Percentiles rank a stretch among this genome's conserved stretches.
Evolutionary conservation across 2,329 filamentous ascomycete genomes (phyloP).

Genomic region (Pseudogymnoascus sp.): DNA sequence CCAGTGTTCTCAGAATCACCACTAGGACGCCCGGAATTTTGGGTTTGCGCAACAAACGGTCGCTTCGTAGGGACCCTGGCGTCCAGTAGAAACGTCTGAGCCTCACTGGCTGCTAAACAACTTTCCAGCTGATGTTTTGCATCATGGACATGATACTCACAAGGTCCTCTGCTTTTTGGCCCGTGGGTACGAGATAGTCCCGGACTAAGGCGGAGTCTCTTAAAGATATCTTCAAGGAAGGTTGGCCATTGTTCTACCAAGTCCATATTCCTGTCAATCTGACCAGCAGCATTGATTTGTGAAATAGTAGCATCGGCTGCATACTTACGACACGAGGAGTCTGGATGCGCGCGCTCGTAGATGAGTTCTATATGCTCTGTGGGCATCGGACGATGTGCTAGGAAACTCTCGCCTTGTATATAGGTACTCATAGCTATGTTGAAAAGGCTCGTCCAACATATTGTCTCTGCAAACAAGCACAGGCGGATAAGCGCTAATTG

Average conservation of each 20-base stretch:
- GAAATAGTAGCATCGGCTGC: slow-evolving; percentile 13
- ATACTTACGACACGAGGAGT: slow-evolving; percentile 13
- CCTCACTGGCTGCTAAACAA: not conserved
- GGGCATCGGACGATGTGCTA: slow-evolving; percentile 9
- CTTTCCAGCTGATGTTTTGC: not conserved
- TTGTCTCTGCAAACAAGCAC: slow-evolving; percentile 16
- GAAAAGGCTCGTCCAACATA: slow-evolving; percentile 16
- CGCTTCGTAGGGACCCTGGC: not conserved
- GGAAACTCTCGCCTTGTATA: slow-evolving; percentile 12
- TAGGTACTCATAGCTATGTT: slow-evolving; percentile 17
- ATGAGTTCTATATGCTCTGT: slow-evolving; percentile 14
- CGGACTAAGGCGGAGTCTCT: not conserved
- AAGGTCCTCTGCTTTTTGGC: not conserved
- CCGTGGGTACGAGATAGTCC: not conserved
- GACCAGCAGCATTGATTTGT: not conserved
- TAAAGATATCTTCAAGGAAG: slow-evolving; percentile 8
- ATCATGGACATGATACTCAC: slow-evolving; percentile 5
- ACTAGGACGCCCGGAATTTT: not conserved
- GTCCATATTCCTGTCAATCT: slow-evolving; percentile 9
- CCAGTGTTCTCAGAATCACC: not conserved
- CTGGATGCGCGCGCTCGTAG: slow-evolving; percentile 14
- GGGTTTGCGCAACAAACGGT: not conserved
- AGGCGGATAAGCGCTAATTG: slow-evolving; percentile 16
- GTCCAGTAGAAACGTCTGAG: not conserved
- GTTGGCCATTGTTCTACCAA: slow-evolving; percentile 4